Percentiles rank a stretch among this genome's conserved stretches.
phyloP scores from a whole-genome alignment of 1,284 basidiomycete genomes.

The Fomitopsis pinicola region DNA sequence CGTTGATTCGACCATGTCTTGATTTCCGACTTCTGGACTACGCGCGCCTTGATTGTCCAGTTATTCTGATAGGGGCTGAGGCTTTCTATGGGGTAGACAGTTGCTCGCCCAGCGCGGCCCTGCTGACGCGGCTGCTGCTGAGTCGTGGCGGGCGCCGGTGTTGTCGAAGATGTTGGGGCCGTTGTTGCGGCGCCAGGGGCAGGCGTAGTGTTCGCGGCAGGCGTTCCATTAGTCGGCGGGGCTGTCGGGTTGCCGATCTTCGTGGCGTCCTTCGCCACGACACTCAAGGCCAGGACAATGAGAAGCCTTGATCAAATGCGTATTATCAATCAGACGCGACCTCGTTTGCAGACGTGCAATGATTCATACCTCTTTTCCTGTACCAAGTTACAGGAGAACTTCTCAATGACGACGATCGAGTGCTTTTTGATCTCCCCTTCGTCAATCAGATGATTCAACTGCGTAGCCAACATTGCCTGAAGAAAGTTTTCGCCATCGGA shows the following conservation, averaged over 20 bases:
- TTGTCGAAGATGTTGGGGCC: conserved; percentile 7
- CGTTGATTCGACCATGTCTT: conserved; percentile 86
- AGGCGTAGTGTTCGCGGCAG: conserved; percentile 21
- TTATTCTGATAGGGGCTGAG: conserved; percentile 98
- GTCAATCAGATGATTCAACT: conserved; percentile 78
- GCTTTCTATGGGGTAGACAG: conserved; percentile 87
- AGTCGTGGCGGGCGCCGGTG: conserved; percentile 10
- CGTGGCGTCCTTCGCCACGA: conserved; percentile 47
- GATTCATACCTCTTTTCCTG: conserved; percentile 73
- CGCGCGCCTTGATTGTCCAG: conserved; percentile 97
- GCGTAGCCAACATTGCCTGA: conserved; percentile 94
- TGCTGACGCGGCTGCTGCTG: conserved; percentile 22
- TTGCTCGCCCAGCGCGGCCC: conserved; percentile 27
- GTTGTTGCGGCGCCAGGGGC: conserved; percentile 22
- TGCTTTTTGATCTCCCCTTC: conserved; percentile 69
- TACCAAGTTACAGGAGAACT: conserved; percentile 82
- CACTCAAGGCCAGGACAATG: conserved; percentile 76
- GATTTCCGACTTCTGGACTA: conserved; percentile 88
- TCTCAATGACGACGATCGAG: conserved; percentile 71
- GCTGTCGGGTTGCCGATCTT: conserved; percentile 75
- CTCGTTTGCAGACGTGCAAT: neutral
- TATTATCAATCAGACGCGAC: neutral
- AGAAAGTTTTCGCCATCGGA: conserved; percentile 83
- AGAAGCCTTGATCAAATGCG: conserved; percentile 57
- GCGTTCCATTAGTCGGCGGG: conserved; percentile 20